Conservation (phyloP, 176 grass and related monocot genomes). For the Lolium multiflorum region DNA sequence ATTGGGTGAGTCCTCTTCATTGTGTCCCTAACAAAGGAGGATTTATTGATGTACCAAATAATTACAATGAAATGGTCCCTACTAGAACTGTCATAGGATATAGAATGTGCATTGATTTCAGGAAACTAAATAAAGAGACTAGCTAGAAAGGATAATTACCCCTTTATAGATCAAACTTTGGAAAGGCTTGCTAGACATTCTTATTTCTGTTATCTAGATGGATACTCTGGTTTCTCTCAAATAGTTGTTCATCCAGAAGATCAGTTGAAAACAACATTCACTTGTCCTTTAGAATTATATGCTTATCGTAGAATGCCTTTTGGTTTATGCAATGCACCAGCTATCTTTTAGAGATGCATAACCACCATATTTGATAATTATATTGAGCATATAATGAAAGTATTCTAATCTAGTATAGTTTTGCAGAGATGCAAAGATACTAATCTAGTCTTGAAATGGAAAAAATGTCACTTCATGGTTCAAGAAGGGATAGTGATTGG, state of each 20-base stretch:
- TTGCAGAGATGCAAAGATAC: background rate
- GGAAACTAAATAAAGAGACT: background rate
- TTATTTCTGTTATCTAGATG: too few species aligned
- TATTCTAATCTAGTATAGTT: background rate
- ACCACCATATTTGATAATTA: background rate
- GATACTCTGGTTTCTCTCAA: too few species aligned
- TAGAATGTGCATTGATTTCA: background rate
- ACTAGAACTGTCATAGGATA: background rate
- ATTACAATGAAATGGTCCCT: background rate
- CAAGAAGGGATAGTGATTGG: background rate
- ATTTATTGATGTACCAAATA: background rate
- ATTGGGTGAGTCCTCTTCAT: too few species aligned
- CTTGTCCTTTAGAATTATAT: too few species aligned
- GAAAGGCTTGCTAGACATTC: too few species aligned
- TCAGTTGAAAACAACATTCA: too few species aligned
- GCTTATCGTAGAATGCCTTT: too few species aligned
- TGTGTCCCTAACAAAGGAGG: background rate
- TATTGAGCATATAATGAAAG: background rate
- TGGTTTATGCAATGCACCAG: too few species aligned
- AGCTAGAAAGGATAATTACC: background rate
- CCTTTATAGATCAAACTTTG: background rate
- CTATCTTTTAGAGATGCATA: background rate
- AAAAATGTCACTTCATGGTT: background rate
- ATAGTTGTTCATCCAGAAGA: too few species aligned
- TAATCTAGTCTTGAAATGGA: background rate